phyloP scores from a whole-genome alignment of 2,329 filamentous ascomycete species.

The Tolypocladium cylindrosporum region DNA sequence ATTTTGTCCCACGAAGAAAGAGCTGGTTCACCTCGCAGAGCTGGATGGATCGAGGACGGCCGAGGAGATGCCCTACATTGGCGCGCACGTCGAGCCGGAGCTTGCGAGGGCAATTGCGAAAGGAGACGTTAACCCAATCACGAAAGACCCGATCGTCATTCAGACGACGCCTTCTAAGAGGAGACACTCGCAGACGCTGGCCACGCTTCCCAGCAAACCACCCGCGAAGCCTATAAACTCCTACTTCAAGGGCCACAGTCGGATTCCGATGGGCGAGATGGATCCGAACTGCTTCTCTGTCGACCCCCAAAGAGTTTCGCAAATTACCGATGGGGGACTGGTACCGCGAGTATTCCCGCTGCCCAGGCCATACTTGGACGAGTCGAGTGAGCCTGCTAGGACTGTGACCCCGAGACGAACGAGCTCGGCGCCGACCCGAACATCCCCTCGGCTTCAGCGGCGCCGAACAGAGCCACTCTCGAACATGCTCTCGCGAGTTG shows the following conservation, averaged over 20 bases:
- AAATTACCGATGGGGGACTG: conserved; percentile 37
- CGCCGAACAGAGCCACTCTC: conserved; percentile 43
- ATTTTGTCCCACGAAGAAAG: conserved; percentile 65
- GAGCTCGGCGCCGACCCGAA: conserved; percentile 12
- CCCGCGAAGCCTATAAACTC: conserved; percentile 40
- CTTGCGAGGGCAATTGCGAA: conserved; percentile 64
- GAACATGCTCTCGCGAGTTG: conserved; percentile 26
- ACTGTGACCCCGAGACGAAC: conserved; percentile 5
- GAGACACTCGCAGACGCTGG: conserved; percentile 26
- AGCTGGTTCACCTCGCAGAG: conserved; percentile 66
- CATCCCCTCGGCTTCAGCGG: conserved; percentile 31
- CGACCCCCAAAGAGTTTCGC: conserved; percentile 36
- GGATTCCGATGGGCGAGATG: conserved; percentile 53
- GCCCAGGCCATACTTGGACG: conserved; percentile 45
- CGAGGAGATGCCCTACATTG: conserved; percentile 73
- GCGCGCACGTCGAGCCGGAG: conserved; percentile 56
- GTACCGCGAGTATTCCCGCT: conserved; percentile 48
- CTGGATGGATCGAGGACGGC: conserved; percentile 53
- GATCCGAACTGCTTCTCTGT: conserved; percentile 50
- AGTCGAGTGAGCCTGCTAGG: conserved; percentile 11
- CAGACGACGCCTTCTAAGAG: conserved; percentile 30
- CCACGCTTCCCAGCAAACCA: conserved; percentile 13
- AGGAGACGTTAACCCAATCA: conserved; percentile 83
- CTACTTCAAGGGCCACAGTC: conserved; percentile 40
- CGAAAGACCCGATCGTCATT: conserved; percentile 55